Base-by-base conservation (phyloP, 1,139 yeast genomes). In the Yamadazyma mexicana region DNA sequence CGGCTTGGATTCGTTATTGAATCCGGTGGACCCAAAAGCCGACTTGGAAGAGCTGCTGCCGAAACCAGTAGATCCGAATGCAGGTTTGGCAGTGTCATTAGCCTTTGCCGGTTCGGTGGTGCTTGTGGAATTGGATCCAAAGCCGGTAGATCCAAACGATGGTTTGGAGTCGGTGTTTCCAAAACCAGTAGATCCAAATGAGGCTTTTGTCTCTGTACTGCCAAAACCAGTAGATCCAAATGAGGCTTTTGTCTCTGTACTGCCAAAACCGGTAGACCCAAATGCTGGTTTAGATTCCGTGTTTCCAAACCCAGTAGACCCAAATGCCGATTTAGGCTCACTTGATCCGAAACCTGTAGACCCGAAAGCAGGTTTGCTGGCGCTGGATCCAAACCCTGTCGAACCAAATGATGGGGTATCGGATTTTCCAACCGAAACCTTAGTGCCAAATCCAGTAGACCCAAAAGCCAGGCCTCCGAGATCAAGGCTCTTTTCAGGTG, bases 341-440 rank as follows among this genome's bases (percentile, higher is more conserved):
- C 31, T 38, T 33, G 31, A 6, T 11, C 56, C 58, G 40, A 52
- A 55, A 1, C 51, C 40, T 4, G 59, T 33, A 24, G 44, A 10
- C 2, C 41, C 42, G 26, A 40, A 35, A 3, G 46, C 14, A 10
- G 41, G 17, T 12, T n/a, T n/a, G n/a, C n/a, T n/a, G n/a, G n/a
- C n/a, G n/a, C n/a, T n/a, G n/a, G n/a, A n/a, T n/a, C n/a, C n/a
- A n/a, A 33, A 33, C 5, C 36, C 32, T 3, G 42, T 28, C 9
- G 42, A 37, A 2, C 45, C 45, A 33, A 37, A 40, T 9, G 22
- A 8, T 20, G 5, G 22, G 22, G 22, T 6, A 8, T 20, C 22
- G 8, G 22, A 20, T 8, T 20, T 20, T 6, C 8, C 8, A 8
- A 6, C 22, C 22, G 22, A 5, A 7, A 32, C 14, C 18, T 15